phyloP scores from a whole-genome alignment of 352 stramenopile species.

The Phytophthora sp. region DNA sequence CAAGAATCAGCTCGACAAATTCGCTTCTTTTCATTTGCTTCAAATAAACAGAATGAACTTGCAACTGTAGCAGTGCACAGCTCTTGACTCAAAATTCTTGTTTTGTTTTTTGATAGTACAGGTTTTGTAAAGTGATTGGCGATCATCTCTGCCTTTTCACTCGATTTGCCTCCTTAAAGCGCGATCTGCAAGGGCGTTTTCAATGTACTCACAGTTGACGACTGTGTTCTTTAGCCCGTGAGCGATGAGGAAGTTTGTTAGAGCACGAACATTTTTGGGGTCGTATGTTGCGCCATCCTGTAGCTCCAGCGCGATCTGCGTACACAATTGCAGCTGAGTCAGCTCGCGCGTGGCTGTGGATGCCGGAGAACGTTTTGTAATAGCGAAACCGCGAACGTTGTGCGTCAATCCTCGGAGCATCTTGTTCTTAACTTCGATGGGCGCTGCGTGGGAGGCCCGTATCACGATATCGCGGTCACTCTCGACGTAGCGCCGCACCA shows the following conservation, averaged over 20 bases:
- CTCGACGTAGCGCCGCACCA: slow-evolving; percentile 24
- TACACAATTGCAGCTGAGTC: slow-evolving; percentile 27
- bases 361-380: slow-evolving; percentile 19
- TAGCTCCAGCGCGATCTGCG: slow-evolving; percentile 16
- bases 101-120: no score
- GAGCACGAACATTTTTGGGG: slow-evolving; percentile 2
- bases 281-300: slow-evolving; percentile 6
- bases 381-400: slow-evolving; percentile 16
- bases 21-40: no score
- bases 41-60: no score
- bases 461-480: slow-evolving; percentile 24
- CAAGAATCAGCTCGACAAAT: no score
- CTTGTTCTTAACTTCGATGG: slow-evolving; percentile 30
- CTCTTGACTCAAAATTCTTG: no score
- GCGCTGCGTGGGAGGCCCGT: slow-evolving; percentile 21
- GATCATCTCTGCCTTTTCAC: no score
- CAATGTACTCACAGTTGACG: slow-evolving; percentile 28
- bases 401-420: slow-evolving; percentile 26
- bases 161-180: slow-evolving; percentile 9
- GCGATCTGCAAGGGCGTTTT: slow-evolving; percentile 23
- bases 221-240: slow-evolving; percentile 20
- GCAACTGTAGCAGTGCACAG: no score
- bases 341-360: slow-evolving; percentile 8
- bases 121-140: no score
- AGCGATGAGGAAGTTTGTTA: slow-evolving; percentile 30